phyloP scores from a whole-genome alignment of 2,329 filamentous ascomycete genomes.

The Tolypocladium guangdongense region DNA sequence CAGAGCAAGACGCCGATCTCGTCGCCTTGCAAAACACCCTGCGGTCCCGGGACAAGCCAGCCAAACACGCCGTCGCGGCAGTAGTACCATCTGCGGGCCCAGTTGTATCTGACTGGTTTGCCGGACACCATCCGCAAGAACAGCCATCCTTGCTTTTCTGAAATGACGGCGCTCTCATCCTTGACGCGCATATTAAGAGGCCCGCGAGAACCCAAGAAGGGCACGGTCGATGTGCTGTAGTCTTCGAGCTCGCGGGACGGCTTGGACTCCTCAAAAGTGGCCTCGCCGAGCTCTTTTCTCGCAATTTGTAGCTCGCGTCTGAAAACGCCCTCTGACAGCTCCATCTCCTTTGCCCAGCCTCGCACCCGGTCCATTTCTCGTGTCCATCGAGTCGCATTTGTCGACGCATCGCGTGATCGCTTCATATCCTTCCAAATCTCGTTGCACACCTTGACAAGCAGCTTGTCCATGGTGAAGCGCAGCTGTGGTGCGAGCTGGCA shows the following conservation, averaged over 20 bases:
- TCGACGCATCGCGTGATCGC: conserved; percentile 53
- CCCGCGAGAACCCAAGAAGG: conserved; percentile 65
- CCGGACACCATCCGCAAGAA: conserved; percentile 72
- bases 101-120: conserved; percentile 81
- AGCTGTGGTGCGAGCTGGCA: conserved; percentile 80
- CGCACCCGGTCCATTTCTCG: conserved; percentile 83
- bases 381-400: conserved; percentile 54
- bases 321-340: conserved; percentile 74
- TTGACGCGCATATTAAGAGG: conserved; percentile 52
- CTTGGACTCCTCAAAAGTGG: conserved; percentile 56
- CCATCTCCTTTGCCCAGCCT: conserved; percentile 92
- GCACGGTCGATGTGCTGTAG: conserved; percentile 82
- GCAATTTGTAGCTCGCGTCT: conserved; percentile 70
- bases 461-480: conserved; percentile 70
- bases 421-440: conserved; percentile 87
- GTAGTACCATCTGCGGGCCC: conserved; percentile 91
- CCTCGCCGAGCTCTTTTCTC: conserved; percentile 71
- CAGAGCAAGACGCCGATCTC: conserved; percentile 92
- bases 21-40: conserved; percentile 89
- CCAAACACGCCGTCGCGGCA: conserved; percentile 93
- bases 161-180: conserved; percentile 36
- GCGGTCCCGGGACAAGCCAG: conserved; percentile 73
- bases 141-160: conserved; percentile 91
- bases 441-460: conserved; percentile 73
- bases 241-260: conserved; percentile 90